phyloP scores from a whole-genome alignment of 2,329 filamentous ascomycete genomes.

The Parastagonospora avenae region DNA sequence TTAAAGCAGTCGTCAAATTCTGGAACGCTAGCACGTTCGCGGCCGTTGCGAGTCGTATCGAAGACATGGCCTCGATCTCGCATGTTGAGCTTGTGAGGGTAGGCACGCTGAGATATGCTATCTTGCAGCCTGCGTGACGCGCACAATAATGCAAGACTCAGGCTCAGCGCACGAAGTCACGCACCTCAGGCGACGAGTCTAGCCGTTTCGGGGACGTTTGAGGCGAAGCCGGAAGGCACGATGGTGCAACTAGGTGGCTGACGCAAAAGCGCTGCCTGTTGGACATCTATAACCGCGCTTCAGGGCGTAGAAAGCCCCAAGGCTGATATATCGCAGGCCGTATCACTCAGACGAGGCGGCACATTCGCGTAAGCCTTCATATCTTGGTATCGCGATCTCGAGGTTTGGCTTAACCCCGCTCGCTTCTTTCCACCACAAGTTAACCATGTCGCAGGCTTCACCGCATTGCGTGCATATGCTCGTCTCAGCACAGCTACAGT shows the following conservation, averaged over 20 bases:
- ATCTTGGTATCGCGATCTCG: neutral
- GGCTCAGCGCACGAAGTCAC: conserved; percentile 1
- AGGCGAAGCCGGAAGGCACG: conserved; percentile 11
- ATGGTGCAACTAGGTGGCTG: conserved; percentile 2
- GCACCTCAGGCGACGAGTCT: conserved; percentile 6
- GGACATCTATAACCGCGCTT: conserved; percentile 1
- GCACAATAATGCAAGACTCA: neutral
- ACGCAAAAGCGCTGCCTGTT: conserved; percentile 2
- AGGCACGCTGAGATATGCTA: conserved; percentile 1
- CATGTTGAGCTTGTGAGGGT: conserved; percentile 13
- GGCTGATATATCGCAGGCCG: neutral
- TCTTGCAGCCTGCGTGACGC: conserved; percentile 5
- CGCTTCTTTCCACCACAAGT: neutral
- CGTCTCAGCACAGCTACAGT: neutral
- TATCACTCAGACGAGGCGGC: neutral
- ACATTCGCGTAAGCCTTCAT: conserved; percentile 1
- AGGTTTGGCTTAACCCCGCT: neutral
- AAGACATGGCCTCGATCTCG: conserved; percentile 15
- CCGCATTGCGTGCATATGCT: neutral
- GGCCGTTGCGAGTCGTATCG: conserved; percentile 38
- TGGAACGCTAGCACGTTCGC: conserved; percentile 39
- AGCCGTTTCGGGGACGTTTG: conserved; percentile 7
- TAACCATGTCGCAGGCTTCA: conserved; percentile 15
- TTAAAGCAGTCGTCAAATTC: conserved; percentile 24
- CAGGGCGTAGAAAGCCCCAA: neutral